Conservation (phyloP, 2,329 filamentous ascomycete genomes). For the Aspergillus carbonarius region DNA sequence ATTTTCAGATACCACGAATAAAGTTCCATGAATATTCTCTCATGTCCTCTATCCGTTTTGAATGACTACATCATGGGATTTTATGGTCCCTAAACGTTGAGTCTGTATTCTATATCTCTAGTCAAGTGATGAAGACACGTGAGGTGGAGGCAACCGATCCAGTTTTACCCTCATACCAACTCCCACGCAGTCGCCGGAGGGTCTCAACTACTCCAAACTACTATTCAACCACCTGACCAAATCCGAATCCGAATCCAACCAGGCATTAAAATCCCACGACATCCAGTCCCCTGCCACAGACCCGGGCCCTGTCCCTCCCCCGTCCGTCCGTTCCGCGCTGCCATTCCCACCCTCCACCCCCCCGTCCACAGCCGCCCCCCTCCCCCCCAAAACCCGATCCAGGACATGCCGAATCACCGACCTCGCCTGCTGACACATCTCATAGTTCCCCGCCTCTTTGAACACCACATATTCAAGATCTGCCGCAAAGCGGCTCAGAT, state of each 20-base stretch:
- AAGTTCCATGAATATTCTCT: too few relatives aligned
- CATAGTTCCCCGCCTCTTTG: neutral
- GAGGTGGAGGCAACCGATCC: too few relatives aligned
- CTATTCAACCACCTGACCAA: neutral
- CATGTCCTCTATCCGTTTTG: too few relatives aligned
- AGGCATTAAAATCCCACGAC: neutral
- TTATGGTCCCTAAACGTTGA: too few relatives aligned
- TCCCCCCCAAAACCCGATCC: neutral
- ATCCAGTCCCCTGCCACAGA: neutral
- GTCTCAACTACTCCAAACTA: neutral
- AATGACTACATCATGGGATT: too few relatives aligned
- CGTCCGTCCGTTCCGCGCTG: neutral
- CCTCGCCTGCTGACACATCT: neutral
- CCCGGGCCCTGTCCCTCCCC: neutral
- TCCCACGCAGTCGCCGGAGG: too few relatives aligned
- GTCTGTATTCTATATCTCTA: too few relatives aligned
- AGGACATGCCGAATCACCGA: neutral
- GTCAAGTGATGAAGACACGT: too few relatives aligned
- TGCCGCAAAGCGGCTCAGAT: neutral
- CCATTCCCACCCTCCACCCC: neutral
- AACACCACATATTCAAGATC: neutral
- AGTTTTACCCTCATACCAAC: too few relatives aligned
- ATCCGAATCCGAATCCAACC: neutral
- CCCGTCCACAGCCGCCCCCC: neutral
- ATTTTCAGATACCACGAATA: too few relatives aligned